phyloP scores from a whole-genome alignment of 2,329 filamentous ascomycete genomes.

The Cordyceps farinosa region DNA sequence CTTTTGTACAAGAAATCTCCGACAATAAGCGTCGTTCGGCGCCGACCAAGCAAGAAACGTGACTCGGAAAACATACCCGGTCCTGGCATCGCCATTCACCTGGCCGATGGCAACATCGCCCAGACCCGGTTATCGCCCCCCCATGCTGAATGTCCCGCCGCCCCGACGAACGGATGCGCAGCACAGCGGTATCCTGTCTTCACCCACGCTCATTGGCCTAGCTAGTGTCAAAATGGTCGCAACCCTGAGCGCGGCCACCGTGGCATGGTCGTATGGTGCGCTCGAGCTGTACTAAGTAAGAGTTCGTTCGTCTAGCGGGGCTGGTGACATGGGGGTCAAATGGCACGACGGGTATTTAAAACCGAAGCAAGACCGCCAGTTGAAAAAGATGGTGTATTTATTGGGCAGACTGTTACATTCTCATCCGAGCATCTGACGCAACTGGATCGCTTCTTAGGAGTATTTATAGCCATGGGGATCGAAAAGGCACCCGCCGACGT shows the following conservation, averaged over 20 bases:
- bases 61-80: background rate
- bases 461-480: background rate
- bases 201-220: background rate
- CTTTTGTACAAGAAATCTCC: background rate
- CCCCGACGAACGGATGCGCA: too few relatives aligned
- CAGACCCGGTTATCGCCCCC: constrained; percentile 10
- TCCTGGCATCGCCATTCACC: background rate
- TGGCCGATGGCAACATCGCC: constrained; percentile 10
- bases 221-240: background rate
- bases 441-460: background rate
- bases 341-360: background rate
- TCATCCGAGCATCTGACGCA: background rate
- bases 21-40: background rate
- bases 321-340: background rate
- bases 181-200: background rate
- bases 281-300: background rate
- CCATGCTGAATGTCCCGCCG: background rate
- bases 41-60: background rate
- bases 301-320: background rate
- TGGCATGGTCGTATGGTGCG: constrained; percentile 7
- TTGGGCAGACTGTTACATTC: background rate
- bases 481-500: background rate
- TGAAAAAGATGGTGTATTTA: background rate
- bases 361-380: background rate
- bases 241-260: background rate